Conservation (phyloP, 2,329 filamentous ascomycete genomes). For the Alternaria sp. region DNA sequence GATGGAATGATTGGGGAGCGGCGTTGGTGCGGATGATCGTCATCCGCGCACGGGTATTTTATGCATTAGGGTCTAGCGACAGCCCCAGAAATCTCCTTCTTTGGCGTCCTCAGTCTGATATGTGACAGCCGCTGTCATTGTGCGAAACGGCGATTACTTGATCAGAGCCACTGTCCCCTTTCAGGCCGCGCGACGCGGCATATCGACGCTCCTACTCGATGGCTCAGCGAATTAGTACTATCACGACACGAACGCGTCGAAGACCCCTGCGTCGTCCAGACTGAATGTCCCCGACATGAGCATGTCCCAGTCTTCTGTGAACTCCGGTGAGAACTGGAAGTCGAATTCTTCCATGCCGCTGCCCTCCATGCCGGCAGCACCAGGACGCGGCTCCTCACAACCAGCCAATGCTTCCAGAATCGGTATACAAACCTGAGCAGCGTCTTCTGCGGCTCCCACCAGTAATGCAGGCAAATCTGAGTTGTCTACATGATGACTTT, state of each 20-base stretch:
- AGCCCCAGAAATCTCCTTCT: not conserved
- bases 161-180: not conserved
- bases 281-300: constrained; percentile 24
- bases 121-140: constrained; percentile 12
- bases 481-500: constrained; percentile 15
- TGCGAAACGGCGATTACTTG: not conserved
- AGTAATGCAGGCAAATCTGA: constrained; percentile 21
- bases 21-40: constrained; percentile 8
- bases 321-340: constrained; percentile 14
- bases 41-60: constrained; percentile 20
- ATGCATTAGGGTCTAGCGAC: constrained; percentile 13
- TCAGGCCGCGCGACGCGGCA: not conserved
- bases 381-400: not conserved
- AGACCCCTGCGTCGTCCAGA: constrained; percentile 6
- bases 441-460: constrained; percentile 22
- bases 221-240: not conserved
- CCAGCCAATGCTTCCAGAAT: constrained; percentile 27
- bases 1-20: constrained; percentile 4
- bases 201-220: not conserved
- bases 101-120: not conserved
- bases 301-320: constrained; percentile 25
- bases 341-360: not conserved
- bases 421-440: constrained; percentile 20
- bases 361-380: not conserved
- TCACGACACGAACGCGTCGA: constrained; percentile 9